These are phyloP conservation scores for Termitomyces sp. DNA, from an alignment of 768 basidiomycete genomes.

Conservation along the genomic window DNA sequence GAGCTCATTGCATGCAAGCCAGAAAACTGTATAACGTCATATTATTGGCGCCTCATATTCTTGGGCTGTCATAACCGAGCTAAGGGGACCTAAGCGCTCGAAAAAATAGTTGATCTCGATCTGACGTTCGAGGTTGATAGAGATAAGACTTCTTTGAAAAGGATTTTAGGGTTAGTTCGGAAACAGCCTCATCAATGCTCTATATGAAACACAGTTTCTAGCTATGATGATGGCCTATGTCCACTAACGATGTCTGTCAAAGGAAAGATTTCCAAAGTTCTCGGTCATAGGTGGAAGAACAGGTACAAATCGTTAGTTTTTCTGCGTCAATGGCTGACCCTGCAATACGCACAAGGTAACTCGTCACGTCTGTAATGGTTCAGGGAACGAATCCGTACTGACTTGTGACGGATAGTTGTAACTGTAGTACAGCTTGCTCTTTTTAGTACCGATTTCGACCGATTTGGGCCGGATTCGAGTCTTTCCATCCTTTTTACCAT, in stretches of 20 bases:
- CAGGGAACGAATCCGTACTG: background rate
- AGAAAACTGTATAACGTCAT: constrained; percentile 65
- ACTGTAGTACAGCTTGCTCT: too few species aligned
- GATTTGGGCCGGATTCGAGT: too few species aligned
- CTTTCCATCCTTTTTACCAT: too few species aligned
- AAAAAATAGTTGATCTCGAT: constrained; percentile 72
- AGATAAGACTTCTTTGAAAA: constrained; percentile 50
- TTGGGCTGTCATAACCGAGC: constrained; percentile 58
- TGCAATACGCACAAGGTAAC: constrained; percentile 74
- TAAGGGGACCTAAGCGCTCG: constrained; percentile 84
- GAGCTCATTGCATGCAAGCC: constrained; percentile 30
- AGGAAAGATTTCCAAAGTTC: constrained; percentile 86
- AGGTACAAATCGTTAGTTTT: constrained; percentile 84
- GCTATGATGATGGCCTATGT: constrained; percentile 20
- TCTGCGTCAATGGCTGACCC: constrained; percentile 90
- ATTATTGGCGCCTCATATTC: constrained; percentile 66
- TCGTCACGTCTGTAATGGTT: background rate
- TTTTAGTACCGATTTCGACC: too few species aligned
- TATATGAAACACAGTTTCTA: background rate
- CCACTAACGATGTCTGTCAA: constrained; percentile 47
- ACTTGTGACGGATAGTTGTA: background rate
- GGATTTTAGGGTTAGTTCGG: constrained; percentile 24
- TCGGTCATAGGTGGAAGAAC: constrained; percentile 68
- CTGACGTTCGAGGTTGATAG: constrained; percentile 65
- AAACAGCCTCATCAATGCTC: background rate